phyloP scores from a whole-genome alignment of 768 basidiomycete species.

The Tulasnella sp. region DNA sequence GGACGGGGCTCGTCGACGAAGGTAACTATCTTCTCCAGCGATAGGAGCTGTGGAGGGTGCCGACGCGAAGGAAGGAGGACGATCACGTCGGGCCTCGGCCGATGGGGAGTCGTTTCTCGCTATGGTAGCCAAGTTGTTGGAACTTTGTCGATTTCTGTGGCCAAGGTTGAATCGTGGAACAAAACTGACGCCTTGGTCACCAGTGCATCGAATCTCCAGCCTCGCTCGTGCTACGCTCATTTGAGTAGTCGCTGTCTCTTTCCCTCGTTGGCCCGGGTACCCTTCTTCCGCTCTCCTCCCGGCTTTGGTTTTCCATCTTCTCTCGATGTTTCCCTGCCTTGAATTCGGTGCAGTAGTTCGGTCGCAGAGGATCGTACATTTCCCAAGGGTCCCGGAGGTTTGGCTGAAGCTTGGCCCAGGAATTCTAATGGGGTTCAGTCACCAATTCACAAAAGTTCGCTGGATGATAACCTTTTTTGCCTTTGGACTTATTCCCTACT shows the following conservation, averaged over 20 bases:
- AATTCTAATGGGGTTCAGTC: slow-evolving; percentile 6
- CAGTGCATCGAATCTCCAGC: slow-evolving; percentile 12
- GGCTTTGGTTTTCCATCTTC: slow-evolving; percentile 65
- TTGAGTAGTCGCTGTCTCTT: slow-evolving; percentile 46
- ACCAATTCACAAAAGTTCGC: background rate
- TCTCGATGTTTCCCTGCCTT: slow-evolving; percentile 75
- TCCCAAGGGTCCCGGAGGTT: slow-evolving; percentile 73
- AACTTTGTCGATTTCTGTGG: background rate
- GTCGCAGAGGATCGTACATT: slow-evolving; percentile 73
- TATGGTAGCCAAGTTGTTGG: background rate
- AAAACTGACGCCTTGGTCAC: slow-evolving; percentile 11
- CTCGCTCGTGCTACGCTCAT: slow-evolving; percentile 36
- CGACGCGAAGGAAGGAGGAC: slow-evolving; percentile 8
- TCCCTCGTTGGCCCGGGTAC: slow-evolving; percentile 43
- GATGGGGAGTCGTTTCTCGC: background rate
- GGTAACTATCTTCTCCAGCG: slow-evolving; percentile 64
- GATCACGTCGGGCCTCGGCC: background rate
- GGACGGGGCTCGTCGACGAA: slow-evolving; percentile 54
- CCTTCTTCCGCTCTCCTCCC: slow-evolving; percentile 53
- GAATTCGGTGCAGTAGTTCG: slow-evolving; percentile 87
- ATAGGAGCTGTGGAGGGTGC: slow-evolving; percentile 15
- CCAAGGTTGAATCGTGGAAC: background rate
- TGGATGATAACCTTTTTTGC: slow-evolving; percentile 54
- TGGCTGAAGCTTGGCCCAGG: slow-evolving; percentile 20
- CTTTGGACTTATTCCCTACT: slow-evolving; percentile 48